Conservation (phyloP, 495 filamentous ascomycete species). For the Podospora fimiseda region DNA sequence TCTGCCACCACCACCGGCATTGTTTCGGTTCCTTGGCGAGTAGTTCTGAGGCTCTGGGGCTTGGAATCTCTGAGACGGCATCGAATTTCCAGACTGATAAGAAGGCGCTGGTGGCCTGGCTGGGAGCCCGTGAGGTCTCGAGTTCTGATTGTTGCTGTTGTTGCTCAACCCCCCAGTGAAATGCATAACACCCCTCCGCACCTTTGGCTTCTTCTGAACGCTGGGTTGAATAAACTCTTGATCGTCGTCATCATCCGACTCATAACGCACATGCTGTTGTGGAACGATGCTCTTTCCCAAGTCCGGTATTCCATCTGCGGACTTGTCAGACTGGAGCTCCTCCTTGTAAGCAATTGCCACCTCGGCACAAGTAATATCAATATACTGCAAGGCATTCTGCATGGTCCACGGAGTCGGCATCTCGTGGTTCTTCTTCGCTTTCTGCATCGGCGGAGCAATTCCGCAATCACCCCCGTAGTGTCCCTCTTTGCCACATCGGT, state of each 20-base stretch:
- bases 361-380: slow-evolving; percentile 28
- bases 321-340: background rate
- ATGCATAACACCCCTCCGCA: too few species aligned
- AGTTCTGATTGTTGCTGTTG: background rate
- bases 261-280: slow-evolving; percentile 34
- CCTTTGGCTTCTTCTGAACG: slow-evolving; percentile 17
- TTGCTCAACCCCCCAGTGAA: too few species aligned
- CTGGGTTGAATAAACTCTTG: slow-evolving; percentile 35
- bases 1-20: background rate
- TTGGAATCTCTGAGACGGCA: background rate
- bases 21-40: background rate
- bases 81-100: background rate
- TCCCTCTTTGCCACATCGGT: slow-evolving; percentile 30
- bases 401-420: slow-evolving; percentile 30
- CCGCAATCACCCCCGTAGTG: slow-evolving; percentile 37
- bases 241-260: slow-evolving; percentile 36
- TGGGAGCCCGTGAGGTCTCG: background rate
- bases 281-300: slow-evolving; percentile 33
- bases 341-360: slow-evolving; percentile 22
- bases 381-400: slow-evolving; percentile 27
- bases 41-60: background rate
- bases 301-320: slow-evolving; percentile 19
- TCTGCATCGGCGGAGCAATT: slow-evolving; percentile 7
- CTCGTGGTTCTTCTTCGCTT: slow-evolving; percentile 9
- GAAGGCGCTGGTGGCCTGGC: background rate